A percentile compares a stretch with the other conserved stretches of the same genome.
phyloP scores from a whole-genome alignment of 148 eudicot species.

The Linanthus parryae region DNA sequence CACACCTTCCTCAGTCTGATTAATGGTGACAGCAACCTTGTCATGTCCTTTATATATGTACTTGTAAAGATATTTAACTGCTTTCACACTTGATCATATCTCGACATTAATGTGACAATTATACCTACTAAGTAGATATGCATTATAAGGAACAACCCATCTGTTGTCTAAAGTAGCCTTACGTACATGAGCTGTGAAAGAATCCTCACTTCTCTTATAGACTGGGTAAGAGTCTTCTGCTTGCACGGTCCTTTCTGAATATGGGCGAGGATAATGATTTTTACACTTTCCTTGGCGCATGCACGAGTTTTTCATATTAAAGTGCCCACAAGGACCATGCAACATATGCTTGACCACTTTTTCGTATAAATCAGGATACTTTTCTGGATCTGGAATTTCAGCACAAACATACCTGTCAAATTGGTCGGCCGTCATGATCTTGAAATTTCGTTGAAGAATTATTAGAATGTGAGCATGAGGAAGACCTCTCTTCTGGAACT shows the following conservation, averaged over 20 bases:
- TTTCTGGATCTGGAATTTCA: not conserved
- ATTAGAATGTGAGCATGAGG: conserved; percentile 11
- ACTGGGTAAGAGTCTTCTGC: not conserved
- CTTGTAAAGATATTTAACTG: too few relatives aligned
- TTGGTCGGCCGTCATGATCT: not conserved
- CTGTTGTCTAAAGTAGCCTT: not conserved
- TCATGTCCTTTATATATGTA: too few relatives aligned
- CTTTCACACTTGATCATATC: too few relatives aligned
- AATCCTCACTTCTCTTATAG: not conserved
- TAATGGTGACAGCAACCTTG: not conserved
- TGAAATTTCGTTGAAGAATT: conserved; percentile 4
- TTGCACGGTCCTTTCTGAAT: not conserved
- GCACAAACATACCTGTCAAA: too few relatives aligned
- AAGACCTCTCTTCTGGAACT: conserved; percentile 15
- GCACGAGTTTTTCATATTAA: not conserved
- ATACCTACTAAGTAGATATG: not conserved
- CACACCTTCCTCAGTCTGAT: not conserved
- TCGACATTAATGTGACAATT: not conserved
- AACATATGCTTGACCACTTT: not conserved
- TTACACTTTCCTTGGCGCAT: too few relatives aligned
- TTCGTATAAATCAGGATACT: not conserved
- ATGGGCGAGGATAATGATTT: too few relatives aligned
- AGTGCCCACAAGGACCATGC: not conserved
- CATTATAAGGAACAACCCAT: too few relatives aligned
- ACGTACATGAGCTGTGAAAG: not conserved